Base-by-base conservation (phyloP, 2,329 filamentous ascomycete genomes). In the Aspergillus amoenus region DNA sequence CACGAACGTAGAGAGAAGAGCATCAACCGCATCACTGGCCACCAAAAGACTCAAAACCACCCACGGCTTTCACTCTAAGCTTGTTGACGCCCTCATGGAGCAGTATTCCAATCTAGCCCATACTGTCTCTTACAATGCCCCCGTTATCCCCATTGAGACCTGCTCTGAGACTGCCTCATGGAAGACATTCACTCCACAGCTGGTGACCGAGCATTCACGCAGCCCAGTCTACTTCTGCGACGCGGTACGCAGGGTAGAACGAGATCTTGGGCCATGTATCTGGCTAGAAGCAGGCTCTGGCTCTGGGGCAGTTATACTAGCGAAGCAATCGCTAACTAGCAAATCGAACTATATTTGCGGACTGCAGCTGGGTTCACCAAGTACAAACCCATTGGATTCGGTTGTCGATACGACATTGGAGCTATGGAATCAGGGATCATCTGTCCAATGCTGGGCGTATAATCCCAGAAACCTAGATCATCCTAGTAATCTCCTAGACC, bases 1-100 rank as follows among this genome's bases (percentile, higher is more conserved):
- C 8, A 66, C 75, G 3, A 61, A 58, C 0, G 40, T 57, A 3
- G 13, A 24, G 21, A 30, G 1, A 4, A 30, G 27, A 30, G 18
- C 42, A 12, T 24, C 13, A 24, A 15, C 42, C 2, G 42, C 42
- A 13, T 5, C 11, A 6, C 22, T 24, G 21, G 21, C 13, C 5
- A 48, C 53, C 7, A 22, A 79, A 79, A 63, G 60, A 4, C 72
- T 83, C 0, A 70, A 76, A 12, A 76, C 80, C 1, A 78, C 79
- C 0, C 73, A 82, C 55, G 79, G 76, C 0, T 82, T 81, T 61
- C 81, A 82, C 60, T 82, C 75, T 0, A 47, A 56, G 0, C 69
- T 82, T 0, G 73, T 77, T 0, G 77, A 82, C 0, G 47, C 56
- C 0, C 44, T 80, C 0, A 54, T 69, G 7, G 15, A 45, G 0